Evolutionary conservation across 768 basidiomycete species (phyloP).

Genomic region (Lactarius quietus): DNA sequence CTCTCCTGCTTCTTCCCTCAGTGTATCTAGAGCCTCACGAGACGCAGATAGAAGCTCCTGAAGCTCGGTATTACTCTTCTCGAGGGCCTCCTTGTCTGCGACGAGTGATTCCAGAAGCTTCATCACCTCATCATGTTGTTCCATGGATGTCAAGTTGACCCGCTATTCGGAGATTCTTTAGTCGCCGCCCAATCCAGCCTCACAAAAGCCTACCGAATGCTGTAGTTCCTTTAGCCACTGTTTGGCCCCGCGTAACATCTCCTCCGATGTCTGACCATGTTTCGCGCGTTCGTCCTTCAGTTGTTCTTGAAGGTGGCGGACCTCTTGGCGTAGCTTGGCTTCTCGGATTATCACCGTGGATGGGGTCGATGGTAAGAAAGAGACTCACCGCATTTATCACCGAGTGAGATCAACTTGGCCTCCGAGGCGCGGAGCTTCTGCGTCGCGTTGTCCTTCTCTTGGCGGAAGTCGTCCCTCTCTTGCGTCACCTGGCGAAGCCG

Average conservation of each 20-base stretch:
- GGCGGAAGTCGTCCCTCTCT: constrained; percentile 79
- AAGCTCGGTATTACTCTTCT: constrained; percentile 77
- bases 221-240: constrained; percentile 59
- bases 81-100: constrained; percentile 77
- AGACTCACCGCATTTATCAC: constrained; percentile 59
- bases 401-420: constrained; percentile 55
- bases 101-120: constrained; percentile 80
- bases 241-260: constrained; percentile 62
- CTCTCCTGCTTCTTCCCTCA: constrained; percentile 78
- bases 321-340: constrained; percentile 72
- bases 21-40: constrained; percentile 65
- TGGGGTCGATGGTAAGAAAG: too few relatives aligned
- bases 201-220: constrained; percentile 43
- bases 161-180: constrained; percentile 2
- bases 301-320: constrained; percentile 58
- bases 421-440: constrained; percentile 69
- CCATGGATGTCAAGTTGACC: constrained; percentile 41
- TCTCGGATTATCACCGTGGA: background rate
- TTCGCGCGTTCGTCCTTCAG: constrained; percentile 58
- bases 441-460: constrained; percentile 71
- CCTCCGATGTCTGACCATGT: constrained; percentile 63
- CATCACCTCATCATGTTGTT: constrained; percentile 57
- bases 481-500: constrained; percentile 60
- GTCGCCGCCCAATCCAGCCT: background rate
- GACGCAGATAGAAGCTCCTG: constrained; percentile 69